Evolutionary conservation across 2,329 filamentous ascomycete species (phyloP).

Genomic region (Colletotrichum sp.): DNA sequence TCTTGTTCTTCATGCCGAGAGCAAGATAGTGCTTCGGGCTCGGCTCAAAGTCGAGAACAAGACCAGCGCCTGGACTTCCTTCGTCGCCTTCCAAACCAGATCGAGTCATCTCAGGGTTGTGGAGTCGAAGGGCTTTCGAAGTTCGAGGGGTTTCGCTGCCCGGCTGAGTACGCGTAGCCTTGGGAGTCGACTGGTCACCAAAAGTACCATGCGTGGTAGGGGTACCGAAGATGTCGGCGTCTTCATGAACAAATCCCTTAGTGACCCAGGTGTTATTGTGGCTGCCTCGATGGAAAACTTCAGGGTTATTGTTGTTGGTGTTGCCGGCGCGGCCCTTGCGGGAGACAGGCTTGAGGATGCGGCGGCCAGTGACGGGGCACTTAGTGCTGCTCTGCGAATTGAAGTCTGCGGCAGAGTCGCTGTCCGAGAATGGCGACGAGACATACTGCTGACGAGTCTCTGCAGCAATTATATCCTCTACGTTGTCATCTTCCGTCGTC

Average conservation of each 20-base stretch:
- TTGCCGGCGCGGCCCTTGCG: neutral
- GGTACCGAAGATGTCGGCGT: neutral
- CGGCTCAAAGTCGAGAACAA: neutral
- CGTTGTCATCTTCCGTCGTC: neutral
- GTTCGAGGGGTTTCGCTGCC: neutral
- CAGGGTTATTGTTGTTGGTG: neutral
- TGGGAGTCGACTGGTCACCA: neutral
- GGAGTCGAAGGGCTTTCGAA: neutral
- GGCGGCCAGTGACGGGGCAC: neutral
- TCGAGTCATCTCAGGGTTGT: neutral
- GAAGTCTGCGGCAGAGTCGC: neutral
- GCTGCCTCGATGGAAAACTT: neutral
- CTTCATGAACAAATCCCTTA: neutral
- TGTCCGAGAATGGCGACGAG: neutral
- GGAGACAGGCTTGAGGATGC: slow-evolving; percentile 6
- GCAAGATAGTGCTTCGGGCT: slow-evolving; percentile 5
- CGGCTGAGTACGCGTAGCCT: neutral
- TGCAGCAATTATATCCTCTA: neutral
- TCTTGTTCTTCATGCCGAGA: neutral
- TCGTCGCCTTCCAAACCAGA: neutral
- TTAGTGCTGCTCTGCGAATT: neutral
- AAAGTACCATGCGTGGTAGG: neutral
- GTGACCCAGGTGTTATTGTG: neutral
- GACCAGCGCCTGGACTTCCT: neutral
- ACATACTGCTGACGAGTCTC: neutral